A percentile compares a stretch with the other conserved stretches of the same genome.
Conservation (phyloP, 2,329 filamentous ascomycete genomes). For the Colletotrichum lentis region DNA sequence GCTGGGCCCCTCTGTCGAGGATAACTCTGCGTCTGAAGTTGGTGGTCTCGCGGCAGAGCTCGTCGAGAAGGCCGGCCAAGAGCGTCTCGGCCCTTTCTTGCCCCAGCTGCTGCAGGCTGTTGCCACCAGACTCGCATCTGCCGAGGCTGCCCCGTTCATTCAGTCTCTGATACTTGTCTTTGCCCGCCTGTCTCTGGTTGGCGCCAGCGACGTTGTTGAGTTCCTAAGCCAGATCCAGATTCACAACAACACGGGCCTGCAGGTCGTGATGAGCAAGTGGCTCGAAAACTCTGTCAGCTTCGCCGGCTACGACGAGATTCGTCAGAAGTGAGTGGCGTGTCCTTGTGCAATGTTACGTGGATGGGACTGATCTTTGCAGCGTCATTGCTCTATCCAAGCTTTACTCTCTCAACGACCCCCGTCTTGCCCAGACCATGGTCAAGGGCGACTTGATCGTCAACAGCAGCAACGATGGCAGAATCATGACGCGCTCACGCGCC, state of each 20-base stretch:
- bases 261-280: constrained; percentile 93
- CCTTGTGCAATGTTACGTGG: neutral
- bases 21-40: constrained; percentile 94
- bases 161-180: constrained; percentile 97
- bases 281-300: constrained; percentile 96
- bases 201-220: constrained; percentile 87
- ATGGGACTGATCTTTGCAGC: constrained; percentile 55
- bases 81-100: constrained; percentile 88
- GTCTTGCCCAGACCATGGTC: constrained; percentile 80
- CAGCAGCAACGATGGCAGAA: constrained; percentile 74
- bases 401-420: constrained; percentile 84
- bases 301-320: constrained; percentile 96
- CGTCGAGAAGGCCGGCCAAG: constrained; percentile 93
- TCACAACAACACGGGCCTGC: constrained; percentile 79
- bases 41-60: constrained; percentile 92
- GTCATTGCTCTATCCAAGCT: constrained; percentile 93
- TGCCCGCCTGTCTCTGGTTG: constrained; percentile 84
- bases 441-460: constrained; percentile 87
- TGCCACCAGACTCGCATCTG: constrained; percentile 81
- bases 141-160: constrained; percentile 87
- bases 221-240: constrained; percentile 89
- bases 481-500: constrained; percentile 92
- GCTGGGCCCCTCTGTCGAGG: constrained; percentile 82
- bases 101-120: constrained; percentile 89
- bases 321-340: constrained; percentile 78